Evolutionary conservation across 176 grass and related monocot genomes (phyloP).

Genomic region (Phyllostachys edulis): DNA sequence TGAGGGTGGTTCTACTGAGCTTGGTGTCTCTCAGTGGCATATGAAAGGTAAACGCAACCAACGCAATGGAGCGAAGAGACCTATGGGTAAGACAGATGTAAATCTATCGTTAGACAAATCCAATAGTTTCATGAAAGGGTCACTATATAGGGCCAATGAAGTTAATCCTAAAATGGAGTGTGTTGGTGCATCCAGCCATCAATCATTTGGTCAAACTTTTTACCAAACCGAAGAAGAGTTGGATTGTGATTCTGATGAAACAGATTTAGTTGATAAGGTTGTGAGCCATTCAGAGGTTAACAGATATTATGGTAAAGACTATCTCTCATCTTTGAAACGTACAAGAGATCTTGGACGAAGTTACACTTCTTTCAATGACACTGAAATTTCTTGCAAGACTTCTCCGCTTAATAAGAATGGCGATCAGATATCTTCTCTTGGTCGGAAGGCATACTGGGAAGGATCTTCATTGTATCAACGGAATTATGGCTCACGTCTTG

Average conservation of each 20-base stretch:
- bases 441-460: slow-evolving; percentile 26
- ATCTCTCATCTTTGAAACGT: slow-evolving; percentile 37
- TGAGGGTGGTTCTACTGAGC: slow-evolving; percentile 37
- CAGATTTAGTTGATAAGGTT: slow-evolving; percentile 34
- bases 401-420: slow-evolving; percentile 28
- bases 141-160: slow-evolving; percentile 20
- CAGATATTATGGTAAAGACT: slow-evolving; percentile 36
- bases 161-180: slow-evolving; percentile 23
- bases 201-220: slow-evolving; percentile 30
- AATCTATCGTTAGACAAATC: slow-evolving; percentile 42
- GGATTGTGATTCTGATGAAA: slow-evolving; percentile 34
- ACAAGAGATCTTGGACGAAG: slow-evolving; percentile 29
- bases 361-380: slow-evolving; percentile 29
- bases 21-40: slow-evolving; percentile 68
- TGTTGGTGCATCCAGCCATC: slow-evolving; percentile 36
- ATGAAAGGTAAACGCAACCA: slow-evolving; percentile 87
- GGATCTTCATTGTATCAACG: slow-evolving; percentile 39
- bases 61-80: slow-evolving; percentile 49
- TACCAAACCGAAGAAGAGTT: slow-evolving; percentile 51
- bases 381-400: slow-evolving; percentile 44
- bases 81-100: slow-evolving; percentile 31
- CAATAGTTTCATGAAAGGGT: slow-evolving; percentile 36
- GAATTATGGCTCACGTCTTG: slow-evolving; percentile 30
- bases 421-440: slow-evolving; percentile 14
- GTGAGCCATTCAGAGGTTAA: slow-evolving; percentile 24